A percentile compares a stretch with the other conserved stretches of the same genome.
Conservation (phyloP, 2,329 filamentous ascomycete genomes). For the Spiromastix sp. region DNA sequence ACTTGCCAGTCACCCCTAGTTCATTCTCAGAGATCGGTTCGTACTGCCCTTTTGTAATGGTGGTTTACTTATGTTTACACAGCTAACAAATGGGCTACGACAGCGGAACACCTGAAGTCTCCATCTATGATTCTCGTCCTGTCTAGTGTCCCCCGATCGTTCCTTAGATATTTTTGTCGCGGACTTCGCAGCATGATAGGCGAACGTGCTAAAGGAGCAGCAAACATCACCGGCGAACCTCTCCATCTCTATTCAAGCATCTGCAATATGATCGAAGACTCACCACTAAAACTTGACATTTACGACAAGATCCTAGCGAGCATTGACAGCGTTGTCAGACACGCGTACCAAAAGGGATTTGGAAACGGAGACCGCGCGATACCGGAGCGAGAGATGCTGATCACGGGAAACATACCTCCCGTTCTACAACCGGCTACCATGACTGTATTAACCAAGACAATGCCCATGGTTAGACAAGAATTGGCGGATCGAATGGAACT, state of each 20-base stretch:
- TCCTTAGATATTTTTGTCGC: constrained; percentile 59
- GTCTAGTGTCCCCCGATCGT: constrained; percentile 62
- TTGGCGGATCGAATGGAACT: constrained; percentile 56
- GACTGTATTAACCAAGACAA: constrained; percentile 37
- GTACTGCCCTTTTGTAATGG: constrained; percentile 4
- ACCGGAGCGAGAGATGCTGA: constrained; percentile 43
- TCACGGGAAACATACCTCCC: constrained; percentile 41
- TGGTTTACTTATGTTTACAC: not conserved
- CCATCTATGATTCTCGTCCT: constrained; percentile 49
- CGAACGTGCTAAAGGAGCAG: constrained; percentile 30
- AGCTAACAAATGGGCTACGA: not conserved
- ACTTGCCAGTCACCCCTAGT: constrained; percentile 10
- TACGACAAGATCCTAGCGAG: constrained; percentile 56
- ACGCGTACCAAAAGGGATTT: constrained; percentile 42
- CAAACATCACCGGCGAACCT: constrained; percentile 27
- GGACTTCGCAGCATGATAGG: constrained; percentile 49
- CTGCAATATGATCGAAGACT: constrained; percentile 41
- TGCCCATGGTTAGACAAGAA: constrained; percentile 48
- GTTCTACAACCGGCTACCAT: constrained; percentile 40
- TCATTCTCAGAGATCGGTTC: constrained; percentile 27
- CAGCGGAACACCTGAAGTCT: constrained; percentile 16
- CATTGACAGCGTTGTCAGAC: constrained; percentile 55
- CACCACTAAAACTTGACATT: constrained; percentile 49
- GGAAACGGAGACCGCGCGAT: constrained; percentile 36
- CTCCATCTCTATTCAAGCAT: constrained; percentile 41